Conservation (phyloP, 1,139 yeast species). For the Tardiomyces depauwii region DNA sequence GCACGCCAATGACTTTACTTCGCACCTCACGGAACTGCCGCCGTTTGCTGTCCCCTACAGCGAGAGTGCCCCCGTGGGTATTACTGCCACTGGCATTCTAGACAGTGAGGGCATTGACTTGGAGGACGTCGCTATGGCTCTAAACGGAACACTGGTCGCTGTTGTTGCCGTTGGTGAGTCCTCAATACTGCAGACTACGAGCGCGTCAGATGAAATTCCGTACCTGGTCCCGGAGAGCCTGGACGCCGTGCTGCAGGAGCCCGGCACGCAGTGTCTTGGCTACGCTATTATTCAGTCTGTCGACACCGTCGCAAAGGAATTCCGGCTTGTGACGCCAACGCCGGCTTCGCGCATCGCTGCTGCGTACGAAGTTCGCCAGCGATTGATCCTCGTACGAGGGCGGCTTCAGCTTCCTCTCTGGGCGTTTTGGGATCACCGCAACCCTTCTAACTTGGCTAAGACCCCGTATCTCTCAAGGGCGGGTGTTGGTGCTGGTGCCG, state of each 20-base stretch:
- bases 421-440: slow-evolving; percentile 23
- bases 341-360: slow-evolving; percentile 10
- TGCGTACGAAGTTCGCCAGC: slow-evolving; percentile 8
- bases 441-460: not conserved
- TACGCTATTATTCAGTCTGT: slow-evolving; percentile 36
- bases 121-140: slow-evolving; percentile 15
- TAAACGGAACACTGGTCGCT: slow-evolving; percentile 23
- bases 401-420: slow-evolving; percentile 50
- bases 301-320: slow-evolving; percentile 27
- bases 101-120: slow-evolving; percentile 19
- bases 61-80: slow-evolving; percentile 3
- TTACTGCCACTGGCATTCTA: slow-evolving; percentile 17
- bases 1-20: slow-evolving; percentile 12
- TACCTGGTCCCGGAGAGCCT: not conserved
- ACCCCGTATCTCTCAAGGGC: not conserved
- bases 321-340: slow-evolving; percentile 53
- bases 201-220: not conserved
- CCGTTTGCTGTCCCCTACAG: slow-evolving; percentile 18
- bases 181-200: not conserved
- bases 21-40: slow-evolving; percentile 19
- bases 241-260: not conserved
- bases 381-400: slow-evolving; percentile 47
- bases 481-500: not conserved
- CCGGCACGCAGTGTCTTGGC: slow-evolving; percentile 16
- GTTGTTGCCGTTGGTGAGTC: slow-evolving; percentile 11